Conservation (phyloP, 345 rosid genomes). For the Limnanthes douglasii region DNA sequence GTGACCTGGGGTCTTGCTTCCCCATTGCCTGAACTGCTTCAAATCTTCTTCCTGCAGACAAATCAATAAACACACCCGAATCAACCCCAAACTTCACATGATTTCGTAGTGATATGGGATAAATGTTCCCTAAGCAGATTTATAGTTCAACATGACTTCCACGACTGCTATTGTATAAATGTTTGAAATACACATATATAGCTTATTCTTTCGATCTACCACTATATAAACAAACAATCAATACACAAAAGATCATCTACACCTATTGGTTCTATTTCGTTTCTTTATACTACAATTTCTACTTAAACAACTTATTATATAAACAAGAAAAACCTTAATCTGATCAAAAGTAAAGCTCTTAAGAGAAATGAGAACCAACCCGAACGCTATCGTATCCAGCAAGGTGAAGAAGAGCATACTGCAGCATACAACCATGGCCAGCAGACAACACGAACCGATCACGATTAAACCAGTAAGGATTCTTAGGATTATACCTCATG, state of each 20-base stretch:
- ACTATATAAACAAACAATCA: background rate
- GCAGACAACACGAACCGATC: slow-evolving; percentile 93
- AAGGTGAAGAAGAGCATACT: slow-evolving; percentile 88
- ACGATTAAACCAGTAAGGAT: slow-evolving; percentile 98
- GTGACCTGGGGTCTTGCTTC: slow-evolving; percentile 97
- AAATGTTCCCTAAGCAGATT: background rate
- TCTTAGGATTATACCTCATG: slow-evolving; percentile 97
- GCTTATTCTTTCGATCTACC: background rate
- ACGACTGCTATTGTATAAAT: too few species aligned
- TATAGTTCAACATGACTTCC: background rate
- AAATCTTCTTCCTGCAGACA: slow-evolving; percentile 99
- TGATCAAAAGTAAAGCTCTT: background rate
- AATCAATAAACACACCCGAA: slow-evolving; percentile 5
- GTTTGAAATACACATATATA: background rate
- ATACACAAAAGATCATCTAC: too few species aligned
- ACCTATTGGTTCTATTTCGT: too few species aligned
- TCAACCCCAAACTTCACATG: background rate
- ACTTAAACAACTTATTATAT: background rate
- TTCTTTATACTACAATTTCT: background rate
- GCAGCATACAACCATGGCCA: slow-evolving; percentile 97
- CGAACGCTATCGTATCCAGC: slow-evolving; percentile 89
- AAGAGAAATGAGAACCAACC: slow-evolving; percentile 22
- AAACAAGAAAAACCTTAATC: background rate
- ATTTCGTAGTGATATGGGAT: background rate
- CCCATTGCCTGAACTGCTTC: slow-evolving; percentile 88